Evolutionary conservation across 2,329 filamentous ascomycete genomes (phyloP).

Genomic region (Penicillium sp.): DNA sequence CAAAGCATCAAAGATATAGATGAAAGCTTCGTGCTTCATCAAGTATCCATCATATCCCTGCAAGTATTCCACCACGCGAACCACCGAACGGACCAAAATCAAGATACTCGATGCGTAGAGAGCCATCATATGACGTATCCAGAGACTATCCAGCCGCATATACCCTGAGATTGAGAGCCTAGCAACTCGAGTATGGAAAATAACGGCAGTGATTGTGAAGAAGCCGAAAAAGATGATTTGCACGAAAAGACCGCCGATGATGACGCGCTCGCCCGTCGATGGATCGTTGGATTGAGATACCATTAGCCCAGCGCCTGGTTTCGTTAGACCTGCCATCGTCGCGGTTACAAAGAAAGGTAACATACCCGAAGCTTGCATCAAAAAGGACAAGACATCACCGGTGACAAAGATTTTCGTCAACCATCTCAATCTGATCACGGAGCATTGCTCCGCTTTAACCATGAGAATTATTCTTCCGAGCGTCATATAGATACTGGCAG

Average conservation of each 20-base stretch:
- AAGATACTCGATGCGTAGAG: conserved; percentile 23
- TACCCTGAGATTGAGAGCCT: conserved; percentile 26
- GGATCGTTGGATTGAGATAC: conserved; percentile 15
- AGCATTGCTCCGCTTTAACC: conserved; percentile 21
- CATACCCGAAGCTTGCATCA: conserved; percentile 30
- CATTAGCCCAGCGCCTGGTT: conserved; percentile 25
- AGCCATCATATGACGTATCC: conserved; percentile 36
- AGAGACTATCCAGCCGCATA: conserved; percentile 19
- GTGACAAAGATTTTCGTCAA: conserved; percentile 30
- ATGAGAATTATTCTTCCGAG: conserved; percentile 27
- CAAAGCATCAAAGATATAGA: conserved; percentile 32
- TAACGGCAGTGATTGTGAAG: conserved; percentile 22
- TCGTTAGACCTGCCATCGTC: conserved; percentile 3
- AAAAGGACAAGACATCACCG: conserved; percentile 30
- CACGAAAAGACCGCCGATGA: conserved; percentile 30
- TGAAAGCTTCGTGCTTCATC: conserved; percentile 28
- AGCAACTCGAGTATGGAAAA: conserved; percentile 27
- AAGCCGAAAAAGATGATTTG: conserved; percentile 31
- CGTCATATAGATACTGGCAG: conserved; percentile 29
- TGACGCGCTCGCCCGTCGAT: conserved; percentile 22
- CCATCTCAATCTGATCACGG: conserved; percentile 20
- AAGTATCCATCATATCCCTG: conserved; percentile 29
- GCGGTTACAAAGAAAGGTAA: not conserved
- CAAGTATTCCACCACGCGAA: conserved; percentile 30
- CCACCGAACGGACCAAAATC: conserved; percentile 28